Evolutionary conservation across 352 stramenopile genomes (phyloP).

Genomic region (Halophytophthora batemanensis): DNA sequence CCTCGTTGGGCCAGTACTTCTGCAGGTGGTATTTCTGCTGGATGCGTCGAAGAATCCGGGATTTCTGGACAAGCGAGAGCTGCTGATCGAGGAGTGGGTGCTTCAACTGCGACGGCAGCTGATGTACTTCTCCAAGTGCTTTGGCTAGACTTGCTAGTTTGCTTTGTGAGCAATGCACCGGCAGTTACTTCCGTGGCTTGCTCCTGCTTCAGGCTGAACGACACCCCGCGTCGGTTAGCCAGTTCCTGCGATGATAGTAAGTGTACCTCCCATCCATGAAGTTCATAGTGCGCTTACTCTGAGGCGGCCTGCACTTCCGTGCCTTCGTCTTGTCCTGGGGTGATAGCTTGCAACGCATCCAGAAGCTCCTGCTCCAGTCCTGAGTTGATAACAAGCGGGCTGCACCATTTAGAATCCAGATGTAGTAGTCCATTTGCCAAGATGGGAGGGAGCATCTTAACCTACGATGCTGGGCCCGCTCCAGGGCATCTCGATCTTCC

Average conservation of each 20-base stretch:
- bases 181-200: slow-evolving; percentile 2
- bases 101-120: slow-evolving; percentile 1
- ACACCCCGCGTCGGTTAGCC: not conserved
- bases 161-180: not conserved
- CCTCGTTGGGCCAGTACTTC: not conserved
- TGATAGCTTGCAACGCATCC: slow-evolving; percentile 1
- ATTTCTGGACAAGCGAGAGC: not conserved
- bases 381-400: not conserved
- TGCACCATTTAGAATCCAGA: not conserved
- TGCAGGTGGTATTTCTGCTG: not conserved
- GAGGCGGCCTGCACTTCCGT: not conserved
- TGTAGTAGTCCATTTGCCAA: not conserved
- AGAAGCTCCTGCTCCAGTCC: not conserved
- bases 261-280: not conserved
- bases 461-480: slow-evolving; percentile 18
- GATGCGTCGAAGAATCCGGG: not conserved
- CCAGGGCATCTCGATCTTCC: slow-evolving; percentile 18
- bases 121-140: slow-evolving; percentile 17
- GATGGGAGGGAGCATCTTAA: not conserved
- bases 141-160: slow-evolving; percentile 11
- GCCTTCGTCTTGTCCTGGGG: not conserved
- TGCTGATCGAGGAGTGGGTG: not conserved
- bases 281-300: slow-evolving; percentile 13
- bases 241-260: not conserved
- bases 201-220: not conserved